Evolutionary conservation across 345 rosid genomes (phyloP), one percentile per base, ranked within the genome.

Genomic region (Heritiera littoralis): DNA sequence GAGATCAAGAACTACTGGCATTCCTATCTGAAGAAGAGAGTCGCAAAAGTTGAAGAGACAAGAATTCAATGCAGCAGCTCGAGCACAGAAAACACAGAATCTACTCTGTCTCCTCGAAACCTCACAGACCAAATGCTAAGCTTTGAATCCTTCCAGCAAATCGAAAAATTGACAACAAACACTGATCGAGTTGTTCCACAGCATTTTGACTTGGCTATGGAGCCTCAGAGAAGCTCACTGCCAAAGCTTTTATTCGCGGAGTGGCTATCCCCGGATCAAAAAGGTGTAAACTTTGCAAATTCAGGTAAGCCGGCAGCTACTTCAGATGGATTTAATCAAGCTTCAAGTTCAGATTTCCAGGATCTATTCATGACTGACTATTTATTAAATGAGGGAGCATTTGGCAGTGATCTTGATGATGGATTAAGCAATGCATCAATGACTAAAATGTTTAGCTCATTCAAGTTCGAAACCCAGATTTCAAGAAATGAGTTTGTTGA

Each of bases 1-100:
- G 98, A 96, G 86, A 90, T 96, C 38, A 96, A 96, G 84, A 96
- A 96, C 78, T 84, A 89, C 46, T 94, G 98, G 99, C 99, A 94
- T 84, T 92, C 99, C 0, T 87, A 91, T 81, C 81, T 93, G 40
- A 92, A 94, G 87, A 94, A 94, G 77, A 92, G 85, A 77, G 59
- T 84, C 52, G 79, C 85, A 49, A 89, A 92, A 81, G 59, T 83
- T 43, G 87, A 85, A 85, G 86, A 78, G 18, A 52, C 58, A 38
- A 76, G 74, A 59, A 80, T 80, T 46, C 73, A 77, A 58, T 65
- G 74, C 56, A 78, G 82, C 18, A 82, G 20, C 45, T 82, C 81
- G 80, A 83, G 75, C 83, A 68, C 87, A 58, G 79, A 84, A n/a
- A 86, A 83, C 41, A 86, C 79, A 81, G 83, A 86, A 49, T 77